Evolutionary conservation across 2,329 filamentous ascomycete species (phyloP).

Genomic region (Berkeleyomyces basicola): DNA sequence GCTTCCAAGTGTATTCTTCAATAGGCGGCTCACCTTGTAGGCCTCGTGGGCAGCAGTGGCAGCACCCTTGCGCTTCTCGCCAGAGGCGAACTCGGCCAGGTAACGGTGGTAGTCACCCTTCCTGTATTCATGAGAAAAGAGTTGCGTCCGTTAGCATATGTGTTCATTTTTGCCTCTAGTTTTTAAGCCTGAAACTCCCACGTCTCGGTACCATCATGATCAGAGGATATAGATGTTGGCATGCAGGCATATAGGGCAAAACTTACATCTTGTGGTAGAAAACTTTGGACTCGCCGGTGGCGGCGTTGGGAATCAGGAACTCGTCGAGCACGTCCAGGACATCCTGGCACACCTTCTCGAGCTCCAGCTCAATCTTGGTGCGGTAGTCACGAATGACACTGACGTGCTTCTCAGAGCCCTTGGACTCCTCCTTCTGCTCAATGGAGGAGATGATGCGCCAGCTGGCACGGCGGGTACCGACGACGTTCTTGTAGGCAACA

Average conservation of each 20-base stretch:
- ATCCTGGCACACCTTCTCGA: slow-evolving; percentile 97
- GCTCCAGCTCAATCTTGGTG: slow-evolving; percentile 93
- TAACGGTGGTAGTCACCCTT: slow-evolving; percentile 97
- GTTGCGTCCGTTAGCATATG: slow-evolving; percentile 5
- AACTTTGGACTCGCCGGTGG: slow-evolving; percentile 96
- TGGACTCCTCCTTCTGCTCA: slow-evolving; percentile 99
- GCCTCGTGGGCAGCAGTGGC: slow-evolving; percentile 81
- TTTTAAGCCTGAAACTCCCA: not conserved
- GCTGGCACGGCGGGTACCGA: slow-evolving; percentile 92
- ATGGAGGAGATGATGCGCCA: slow-evolving; percentile 99
- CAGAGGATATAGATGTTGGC: slow-evolving; percentile 8
- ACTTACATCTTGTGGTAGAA: slow-evolving; percentile 99
- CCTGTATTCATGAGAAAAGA: slow-evolving; percentile 32
- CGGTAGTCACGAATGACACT: slow-evolving; percentile 90
- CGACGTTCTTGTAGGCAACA: slow-evolving; percentile 99
- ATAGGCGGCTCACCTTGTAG: slow-evolving; percentile 61
- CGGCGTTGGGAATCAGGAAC: slow-evolving; percentile 84
- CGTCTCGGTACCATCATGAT: not conserved
- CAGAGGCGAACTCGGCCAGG: slow-evolving; percentile 81
- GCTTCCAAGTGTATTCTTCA: not conserved
- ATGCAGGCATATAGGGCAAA: not conserved
- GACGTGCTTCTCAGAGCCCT: slow-evolving; percentile 92
- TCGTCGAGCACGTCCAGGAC: slow-evolving; percentile 90
- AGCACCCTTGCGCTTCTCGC: slow-evolving; percentile 80
- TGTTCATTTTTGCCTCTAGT: not conserved